phyloP scores from a whole-genome alignment of 176 grass and related monocot species.

The Themeda triandra region DNA sequence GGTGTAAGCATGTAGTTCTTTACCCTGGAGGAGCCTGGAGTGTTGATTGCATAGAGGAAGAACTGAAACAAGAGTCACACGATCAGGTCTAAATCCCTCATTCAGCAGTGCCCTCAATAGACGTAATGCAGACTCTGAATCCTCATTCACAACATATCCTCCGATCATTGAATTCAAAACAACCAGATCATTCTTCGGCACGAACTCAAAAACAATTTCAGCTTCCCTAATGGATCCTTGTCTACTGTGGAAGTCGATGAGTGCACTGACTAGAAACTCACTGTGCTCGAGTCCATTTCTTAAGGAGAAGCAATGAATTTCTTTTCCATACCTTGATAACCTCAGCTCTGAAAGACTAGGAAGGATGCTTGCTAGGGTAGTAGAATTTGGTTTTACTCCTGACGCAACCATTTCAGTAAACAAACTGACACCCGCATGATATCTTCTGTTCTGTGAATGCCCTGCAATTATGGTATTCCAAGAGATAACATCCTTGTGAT shows the following conservation, averaged over 20 bases:
- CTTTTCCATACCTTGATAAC: slow-evolving; percentile 33
- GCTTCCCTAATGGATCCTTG: slow-evolving; percentile 34
- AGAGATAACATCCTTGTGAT: slow-evolving; percentile 51
- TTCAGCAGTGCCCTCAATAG: slow-evolving; percentile 29
- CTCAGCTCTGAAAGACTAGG: slow-evolving; percentile 51
- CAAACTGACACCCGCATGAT: slow-evolving; percentile 15
- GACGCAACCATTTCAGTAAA: slow-evolving; percentile 48
- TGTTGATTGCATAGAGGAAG: slow-evolving; percentile 57
- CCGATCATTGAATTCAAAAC: slow-evolving; percentile 60
- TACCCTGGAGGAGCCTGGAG: slow-evolving; percentile 41
- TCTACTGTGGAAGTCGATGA: slow-evolving; percentile 57
- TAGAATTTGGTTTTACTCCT: slow-evolving; percentile 41
- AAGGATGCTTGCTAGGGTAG: slow-evolving; percentile 48
- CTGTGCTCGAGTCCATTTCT: slow-evolving; percentile 39
- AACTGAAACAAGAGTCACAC: slow-evolving; percentile 50
- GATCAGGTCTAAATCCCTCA: slow-evolving; percentile 44
- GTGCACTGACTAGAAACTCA: slow-evolving; percentile 48
- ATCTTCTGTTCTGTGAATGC: slow-evolving; percentile 43
- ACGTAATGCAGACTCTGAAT: slow-evolving; percentile 45
- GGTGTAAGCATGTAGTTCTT: slow-evolving; percentile 46
- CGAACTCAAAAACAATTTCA: slow-evolving; percentile 25
- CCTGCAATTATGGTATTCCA: slow-evolving; percentile 64
- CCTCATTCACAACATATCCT: slow-evolving; percentile 39
- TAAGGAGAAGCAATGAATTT: slow-evolving; percentile 45
- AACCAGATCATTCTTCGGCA: slow-evolving; percentile 41